phyloP scores from a whole-genome alignment of 2,329 filamentous ascomycete species.

The Gaeumannomyces tritici region DNA sequence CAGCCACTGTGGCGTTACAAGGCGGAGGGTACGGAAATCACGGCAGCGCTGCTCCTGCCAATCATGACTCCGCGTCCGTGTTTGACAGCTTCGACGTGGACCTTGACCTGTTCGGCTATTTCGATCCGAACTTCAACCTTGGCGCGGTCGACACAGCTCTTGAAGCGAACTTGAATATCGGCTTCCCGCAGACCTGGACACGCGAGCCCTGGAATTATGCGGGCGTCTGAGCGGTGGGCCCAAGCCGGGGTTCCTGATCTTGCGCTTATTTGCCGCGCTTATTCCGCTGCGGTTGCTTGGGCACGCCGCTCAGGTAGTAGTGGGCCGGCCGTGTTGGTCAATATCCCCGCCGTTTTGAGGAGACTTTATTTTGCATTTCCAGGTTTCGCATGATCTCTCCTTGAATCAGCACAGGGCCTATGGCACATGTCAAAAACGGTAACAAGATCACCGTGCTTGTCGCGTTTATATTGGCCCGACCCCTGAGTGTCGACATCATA shows the following conservation, averaged over 20 bases:
- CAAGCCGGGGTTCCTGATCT: too few relatives aligned
- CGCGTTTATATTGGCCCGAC: not conserved
- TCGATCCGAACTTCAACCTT: slow-evolving; percentile 44
- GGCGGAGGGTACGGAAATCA: not conserved
- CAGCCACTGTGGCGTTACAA: not conserved
- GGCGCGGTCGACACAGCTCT: slow-evolving; percentile 43
- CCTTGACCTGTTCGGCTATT: slow-evolving; percentile 44
- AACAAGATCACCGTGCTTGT: not conserved
- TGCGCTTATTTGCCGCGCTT: not conserved
- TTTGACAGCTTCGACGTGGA: slow-evolving; percentile 30
- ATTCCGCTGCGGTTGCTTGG: too few relatives aligned
- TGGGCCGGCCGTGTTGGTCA: not conserved
- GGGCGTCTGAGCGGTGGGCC: not conserved
- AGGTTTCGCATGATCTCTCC: too few relatives aligned
- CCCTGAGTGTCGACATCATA: not conserved
- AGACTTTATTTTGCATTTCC: not conserved
- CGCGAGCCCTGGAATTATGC: not conserved
- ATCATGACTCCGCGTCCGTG: slow-evolving; percentile 4
- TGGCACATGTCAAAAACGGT: not conserved
- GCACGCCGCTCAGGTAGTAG: not conserved
- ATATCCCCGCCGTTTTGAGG: not conserved
- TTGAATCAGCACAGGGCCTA: not conserved
- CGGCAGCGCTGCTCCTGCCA: slow-evolving; percentile 11
- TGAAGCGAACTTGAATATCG: slow-evolving; percentile 45
- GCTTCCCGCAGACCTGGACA: slow-evolving; percentile 40